Base-by-base conservation (phyloP, 176 grass and related monocot species). In the Puccinellia tenuiflora region DNA sequence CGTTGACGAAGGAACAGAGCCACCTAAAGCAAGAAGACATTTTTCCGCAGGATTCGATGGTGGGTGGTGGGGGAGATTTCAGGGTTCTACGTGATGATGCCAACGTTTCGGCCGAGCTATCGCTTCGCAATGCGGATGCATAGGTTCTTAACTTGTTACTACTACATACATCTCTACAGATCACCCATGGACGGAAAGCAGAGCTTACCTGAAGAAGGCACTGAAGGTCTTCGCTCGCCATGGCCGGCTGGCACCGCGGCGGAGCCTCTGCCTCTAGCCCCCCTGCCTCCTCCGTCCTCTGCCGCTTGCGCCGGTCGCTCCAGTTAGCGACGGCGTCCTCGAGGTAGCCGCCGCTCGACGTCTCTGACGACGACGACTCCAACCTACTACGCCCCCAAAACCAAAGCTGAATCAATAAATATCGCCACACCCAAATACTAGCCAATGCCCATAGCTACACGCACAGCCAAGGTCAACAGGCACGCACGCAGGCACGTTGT, bases 291-390 rank as follows among this genome's bases (percentile, higher is more conserved):
- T 28, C 29, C 81, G 68, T 82, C 65, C 87, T 66, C 78, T 83
- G 88, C 75, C 91, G 73, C 79, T 97, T 92, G 87, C 79, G 48
- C 48, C 64, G 77, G 25, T 77, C 79, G 51, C 82, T 73, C 69
- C 84, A 91, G 25, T 89, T 62, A 3, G 43, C 83, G 38, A 91
- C 55, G 73, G 90, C 79, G 63, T 93, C 88, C 79, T 95, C 82
- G 55, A 98, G 81, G 68, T 83, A 92, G 6, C 84, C 90, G 17
- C 76, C 42, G 25, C 87, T 94, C 33, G 84, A 88, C 63, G 91
- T 87, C 68, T 90, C 90, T 45, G 95, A 95, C 67, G 86, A 87
- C 29, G 90, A 87, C 28, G 82, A 92, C 66, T 90, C 89, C 87
- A 71, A 42, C 80, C 89, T 87, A 71, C 70, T 85, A 71, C 39